Conservation (phyloP, 2,329 filamentous ascomycete genomes). For the Aureobasidium sp. region DNA sequence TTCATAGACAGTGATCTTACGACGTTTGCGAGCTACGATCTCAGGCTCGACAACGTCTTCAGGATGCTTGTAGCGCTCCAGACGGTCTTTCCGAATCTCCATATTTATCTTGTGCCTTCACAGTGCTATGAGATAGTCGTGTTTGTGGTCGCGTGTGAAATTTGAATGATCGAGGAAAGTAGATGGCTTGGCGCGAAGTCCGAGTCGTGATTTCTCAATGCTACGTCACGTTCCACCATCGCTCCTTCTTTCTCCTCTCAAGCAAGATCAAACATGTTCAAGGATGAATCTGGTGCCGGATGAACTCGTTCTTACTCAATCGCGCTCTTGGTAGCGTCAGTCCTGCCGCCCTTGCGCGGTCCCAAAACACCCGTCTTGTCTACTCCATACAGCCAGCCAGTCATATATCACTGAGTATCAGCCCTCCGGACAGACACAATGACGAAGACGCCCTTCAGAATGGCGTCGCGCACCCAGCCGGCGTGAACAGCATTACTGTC, state of each 20-base stretch:
- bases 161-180: not conserved
- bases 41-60: conserved; percentile 3
- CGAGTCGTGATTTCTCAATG: not conserved
- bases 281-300: conserved; percentile 30
- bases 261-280: not conserved
- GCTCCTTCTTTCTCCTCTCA: not conserved
- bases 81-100: not conserved
- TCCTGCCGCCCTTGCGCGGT: conserved; percentile 57
- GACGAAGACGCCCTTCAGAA: conserved; percentile 18
- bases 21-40: not conserved
- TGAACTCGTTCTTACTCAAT: conserved; percentile 70
- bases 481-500: conserved; percentile 70
- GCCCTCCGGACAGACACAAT: conserved; percentile 33
- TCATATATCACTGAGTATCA: conserved; percentile 63
- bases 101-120: not conserved
- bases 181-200: not conserved
- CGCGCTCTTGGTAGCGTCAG: conserved; percentile 64
- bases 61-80: conserved; percentile 3
- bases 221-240: not conserved
- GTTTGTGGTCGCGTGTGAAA: not conserved
- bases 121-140: not conserved
- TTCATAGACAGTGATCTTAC: conserved; percentile 13
- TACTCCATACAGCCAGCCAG: conserved; percentile 62
- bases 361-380: conserved; percentile 59
- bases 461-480: conserved; percentile 62